Conservation (phyloP, 2,329 filamentous ascomycete genomes). For the Colletotrichum gloeosporioides region DNA sequence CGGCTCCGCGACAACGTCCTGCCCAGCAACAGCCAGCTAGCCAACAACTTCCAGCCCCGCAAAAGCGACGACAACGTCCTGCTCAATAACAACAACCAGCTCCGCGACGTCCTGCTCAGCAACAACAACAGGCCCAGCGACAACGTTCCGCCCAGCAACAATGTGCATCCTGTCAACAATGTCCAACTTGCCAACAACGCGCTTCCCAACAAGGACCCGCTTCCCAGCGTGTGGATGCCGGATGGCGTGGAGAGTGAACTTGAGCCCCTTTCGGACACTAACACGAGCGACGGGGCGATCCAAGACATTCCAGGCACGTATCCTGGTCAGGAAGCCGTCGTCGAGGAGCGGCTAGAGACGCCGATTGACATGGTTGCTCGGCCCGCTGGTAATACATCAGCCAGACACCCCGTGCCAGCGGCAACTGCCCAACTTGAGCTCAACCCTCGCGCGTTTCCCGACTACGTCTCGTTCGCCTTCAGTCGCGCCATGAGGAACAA, state of each 20-base stretch:
- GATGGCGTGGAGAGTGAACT: not conserved
- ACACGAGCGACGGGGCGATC: not conserved
- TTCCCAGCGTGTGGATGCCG: not conserved
- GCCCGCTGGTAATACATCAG: not conserved
- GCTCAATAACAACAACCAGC: too few relatives aligned
- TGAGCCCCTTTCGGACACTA: not conserved
- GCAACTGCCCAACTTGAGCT: not conserved
- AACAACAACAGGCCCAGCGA: too few relatives aligned
- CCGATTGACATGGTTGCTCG: not conserved
- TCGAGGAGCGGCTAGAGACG: not conserved
- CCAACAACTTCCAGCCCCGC: too few relatives aligned
- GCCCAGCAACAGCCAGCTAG: too few relatives aligned
- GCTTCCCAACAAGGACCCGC: too few relatives aligned
- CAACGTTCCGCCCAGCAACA: not conserved
- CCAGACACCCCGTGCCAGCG: not conserved
- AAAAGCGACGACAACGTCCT: too few relatives aligned
- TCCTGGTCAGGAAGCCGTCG: not conserved
- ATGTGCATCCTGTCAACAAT: not conserved
- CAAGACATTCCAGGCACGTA: not conserved
- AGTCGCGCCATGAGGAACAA: not conserved
- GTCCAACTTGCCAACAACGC: too few relatives aligned
- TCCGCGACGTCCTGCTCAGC: too few relatives aligned
- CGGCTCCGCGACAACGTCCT: too few relatives aligned
- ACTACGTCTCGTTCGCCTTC: not conserved
- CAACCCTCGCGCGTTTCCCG: not conserved